phyloP scores from a whole-genome alignment of 768 basidiomycete genomes.

The Auriscalpium vulgare region DNA sequence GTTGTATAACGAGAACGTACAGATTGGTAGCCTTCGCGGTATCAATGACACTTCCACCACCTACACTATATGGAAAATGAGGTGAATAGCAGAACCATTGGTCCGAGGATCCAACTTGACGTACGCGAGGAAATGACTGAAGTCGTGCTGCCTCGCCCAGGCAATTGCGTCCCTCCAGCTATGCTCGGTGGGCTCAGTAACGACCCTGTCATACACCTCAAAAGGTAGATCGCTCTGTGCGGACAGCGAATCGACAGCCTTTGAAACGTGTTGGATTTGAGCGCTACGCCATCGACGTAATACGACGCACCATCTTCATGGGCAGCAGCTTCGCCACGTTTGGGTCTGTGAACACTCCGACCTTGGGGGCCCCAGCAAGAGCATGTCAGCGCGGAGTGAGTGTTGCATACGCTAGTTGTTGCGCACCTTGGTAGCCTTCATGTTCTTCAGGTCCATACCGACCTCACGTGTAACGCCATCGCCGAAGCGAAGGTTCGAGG shows the following conservation, averaged over 20 bases:
- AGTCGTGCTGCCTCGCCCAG: slow-evolving; percentile 81
- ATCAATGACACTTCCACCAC: slow-evolving; percentile 93
- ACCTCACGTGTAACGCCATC: slow-evolving; percentile 87
- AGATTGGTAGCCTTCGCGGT: slow-evolving; percentile 94
- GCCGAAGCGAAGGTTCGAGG: slow-evolving; percentile 82
- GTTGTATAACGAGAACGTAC: slow-evolving; percentile 27
- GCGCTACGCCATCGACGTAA: neutral
- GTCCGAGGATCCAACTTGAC: slow-evolving; percentile 18
- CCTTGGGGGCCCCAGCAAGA: slow-evolving; percentile 37
- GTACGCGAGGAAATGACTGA: slow-evolving; percentile 89
- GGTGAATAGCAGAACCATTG: neutral
- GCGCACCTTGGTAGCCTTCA: slow-evolving; percentile 76
- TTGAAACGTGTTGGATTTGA: neutral
- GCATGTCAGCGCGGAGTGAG: neutral
- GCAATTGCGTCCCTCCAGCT: slow-evolving; percentile 84
- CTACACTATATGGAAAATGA: slow-evolving; percentile 44
- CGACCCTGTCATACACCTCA: slow-evolving; percentile 73
- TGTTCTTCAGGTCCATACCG: slow-evolving; percentile 91
- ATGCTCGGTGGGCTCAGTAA: slow-evolving; percentile 87
- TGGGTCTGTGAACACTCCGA: slow-evolving; percentile 90
- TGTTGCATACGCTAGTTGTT: slow-evolving; percentile 2
- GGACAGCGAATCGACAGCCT: slow-evolving; percentile 79
- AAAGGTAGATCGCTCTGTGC: slow-evolving; percentile 69
- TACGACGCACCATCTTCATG: slow-evolving; percentile 62
- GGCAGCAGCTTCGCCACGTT: slow-evolving; percentile 75